Conservation (phyloP, 1,139 yeast genomes). For the Fermentozyma sake region DNA sequence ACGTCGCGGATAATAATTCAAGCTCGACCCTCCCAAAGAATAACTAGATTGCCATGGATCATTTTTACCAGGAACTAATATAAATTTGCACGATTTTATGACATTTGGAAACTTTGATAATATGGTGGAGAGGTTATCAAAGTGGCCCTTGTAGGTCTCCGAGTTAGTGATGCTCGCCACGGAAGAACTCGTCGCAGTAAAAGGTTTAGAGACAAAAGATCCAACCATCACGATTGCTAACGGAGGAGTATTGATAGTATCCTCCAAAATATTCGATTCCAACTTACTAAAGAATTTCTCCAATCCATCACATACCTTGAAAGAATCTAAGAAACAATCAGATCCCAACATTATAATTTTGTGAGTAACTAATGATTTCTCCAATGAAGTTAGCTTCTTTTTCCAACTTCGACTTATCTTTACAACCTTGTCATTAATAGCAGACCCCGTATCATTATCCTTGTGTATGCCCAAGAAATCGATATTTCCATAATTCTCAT, state of each 20-base stretch:
- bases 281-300: constrained; percentile 52
- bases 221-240: constrained; percentile 45
- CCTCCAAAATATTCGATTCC: constrained; percentile 38
- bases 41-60: constrained; percentile 89
- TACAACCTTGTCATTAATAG: constrained; percentile 19
- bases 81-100: constrained; percentile 37
- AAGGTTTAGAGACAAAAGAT: constrained; percentile 67
- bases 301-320: constrained; percentile 51
- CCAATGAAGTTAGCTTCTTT: constrained; percentile 51
- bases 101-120: constrained; percentile 31
- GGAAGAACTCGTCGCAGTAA: constrained; percentile 43
- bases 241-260: constrained; percentile 36
- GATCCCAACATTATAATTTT: constrained; percentile 69
- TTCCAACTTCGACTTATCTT: constrained; percentile 60
- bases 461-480: constrained; percentile 72
- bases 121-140: constrained; percentile 67
- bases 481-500: constrained; percentile 70
- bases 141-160: constrained; percentile 61
- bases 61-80: constrained; percentile 81
- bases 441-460: constrained; percentile 16
- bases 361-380: constrained; percentile 52
- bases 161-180: constrained; percentile 41
- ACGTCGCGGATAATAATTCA: constrained; percentile 64
- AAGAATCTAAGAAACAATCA: constrained; percentile 60
- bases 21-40: constrained; percentile 58